Conservation (phyloP, 1,139 yeast species). For the Geotrichum bryndzae region DNA sequence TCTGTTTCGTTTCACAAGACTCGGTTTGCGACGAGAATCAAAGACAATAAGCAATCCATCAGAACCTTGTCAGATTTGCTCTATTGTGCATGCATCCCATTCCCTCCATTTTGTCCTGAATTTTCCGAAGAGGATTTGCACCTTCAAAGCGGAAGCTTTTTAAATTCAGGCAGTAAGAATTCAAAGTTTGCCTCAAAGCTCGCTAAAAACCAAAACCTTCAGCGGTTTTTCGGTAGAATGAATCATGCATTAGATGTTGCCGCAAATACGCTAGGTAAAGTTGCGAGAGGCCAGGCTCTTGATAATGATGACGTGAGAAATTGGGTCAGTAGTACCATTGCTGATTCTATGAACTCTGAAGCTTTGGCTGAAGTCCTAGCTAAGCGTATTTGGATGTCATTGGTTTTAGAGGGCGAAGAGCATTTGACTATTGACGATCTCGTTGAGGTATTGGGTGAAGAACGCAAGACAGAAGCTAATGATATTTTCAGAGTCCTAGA, state of each 20-base stretch:
- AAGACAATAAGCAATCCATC: constrained; percentile 35
- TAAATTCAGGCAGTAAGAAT: constrained; percentile 20
- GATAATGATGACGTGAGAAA: constrained; percentile 13
- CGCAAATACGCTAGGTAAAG: constrained; percentile 31
- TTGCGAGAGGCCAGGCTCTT: constrained; percentile 25
- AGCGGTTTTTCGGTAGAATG: constrained; percentile 28
- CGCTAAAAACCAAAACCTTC: constrained; percentile 25
- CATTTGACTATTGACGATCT: constrained; percentile 35
- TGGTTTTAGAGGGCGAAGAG: constrained; percentile 39
- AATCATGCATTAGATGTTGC: constrained; percentile 33
- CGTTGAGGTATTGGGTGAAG: constrained; percentile 35
- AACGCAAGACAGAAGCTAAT: constrained; percentile 32
- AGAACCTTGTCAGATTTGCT: constrained; percentile 33
- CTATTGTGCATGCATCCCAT: constrained; percentile 35
- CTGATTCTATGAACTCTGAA: constrained; percentile 34
- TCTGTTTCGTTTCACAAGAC: constrained; percentile 41
- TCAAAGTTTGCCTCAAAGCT: constrained; percentile 22
- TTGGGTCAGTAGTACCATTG: constrained; percentile 31
- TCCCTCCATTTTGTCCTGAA: constrained; percentile 36
- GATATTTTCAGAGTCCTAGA: constrained; percentile 36
- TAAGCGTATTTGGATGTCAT: constrained; percentile 39
- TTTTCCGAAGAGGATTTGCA: constrained; percentile 36
- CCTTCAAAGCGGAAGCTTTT: constrained; percentile 30
- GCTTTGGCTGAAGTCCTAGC: constrained; percentile 34
- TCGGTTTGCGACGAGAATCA: constrained; percentile 38